Conservation (phyloP, 192 early-diverging fungal species). For the Lobosporangium transversale region DNA sequence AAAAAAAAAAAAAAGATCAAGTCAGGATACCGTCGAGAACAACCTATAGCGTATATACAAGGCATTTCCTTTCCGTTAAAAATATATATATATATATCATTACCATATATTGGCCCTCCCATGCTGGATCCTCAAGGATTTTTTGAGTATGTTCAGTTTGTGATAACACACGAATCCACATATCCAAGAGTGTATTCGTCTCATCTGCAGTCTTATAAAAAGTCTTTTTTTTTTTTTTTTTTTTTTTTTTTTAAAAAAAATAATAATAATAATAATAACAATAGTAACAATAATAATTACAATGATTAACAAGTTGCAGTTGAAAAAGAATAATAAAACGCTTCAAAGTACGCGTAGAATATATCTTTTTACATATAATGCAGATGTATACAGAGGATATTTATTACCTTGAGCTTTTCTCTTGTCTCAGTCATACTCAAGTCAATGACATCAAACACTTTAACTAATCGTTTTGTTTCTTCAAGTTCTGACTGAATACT, state of each 20-base stretch:
- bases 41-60: too few species aligned
- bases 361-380: slow-evolving; percentile 1
- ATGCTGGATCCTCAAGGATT: slow-evolving; percentile 46
- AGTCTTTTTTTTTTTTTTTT: slow-evolving; percentile 12
- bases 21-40: too few species aligned
- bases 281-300: too few species aligned
- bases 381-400: background rate
- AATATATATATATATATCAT: too few species aligned
- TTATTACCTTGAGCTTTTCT: slow-evolving; percentile 38
- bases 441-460: slow-evolving; percentile 31
- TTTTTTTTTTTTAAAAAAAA: too few species aligned
- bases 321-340: background rate
- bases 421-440: slow-evolving; percentile 35
- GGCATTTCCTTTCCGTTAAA: too few species aligned
- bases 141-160: slow-evolving; percentile 51
- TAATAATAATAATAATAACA: too few species aligned
- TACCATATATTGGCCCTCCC: slow-evolving; percentile 46
- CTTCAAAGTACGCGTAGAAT: background rate
- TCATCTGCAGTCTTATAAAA: slow-evolving; percentile 53
- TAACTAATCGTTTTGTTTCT: slow-evolving; percentile 18
- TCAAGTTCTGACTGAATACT: slow-evolving; percentile 23
- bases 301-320: too few species aligned
- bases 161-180: slow-evolving; percentile 55
- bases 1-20: slow-evolving; percentile 3
- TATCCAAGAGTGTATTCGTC: slow-evolving; percentile 53